phyloP scores from a whole-genome alignment of 306 rosid species.

The Mucuna pruriens region DNA sequence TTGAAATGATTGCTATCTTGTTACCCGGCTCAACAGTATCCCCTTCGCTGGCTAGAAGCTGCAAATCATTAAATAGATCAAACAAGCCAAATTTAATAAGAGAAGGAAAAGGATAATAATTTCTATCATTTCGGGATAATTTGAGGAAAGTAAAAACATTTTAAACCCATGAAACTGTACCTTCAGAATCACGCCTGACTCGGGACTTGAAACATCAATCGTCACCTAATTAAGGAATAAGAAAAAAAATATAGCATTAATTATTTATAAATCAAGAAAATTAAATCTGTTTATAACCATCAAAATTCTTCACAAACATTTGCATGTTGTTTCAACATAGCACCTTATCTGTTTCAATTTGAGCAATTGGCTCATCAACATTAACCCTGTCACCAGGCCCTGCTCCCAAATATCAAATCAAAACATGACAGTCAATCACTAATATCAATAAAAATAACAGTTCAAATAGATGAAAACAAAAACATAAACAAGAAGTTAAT shows the following conservation, averaged over 20 bases:
- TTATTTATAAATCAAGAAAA: conserved; percentile 11
- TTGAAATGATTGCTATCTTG: conserved; percentile 85
- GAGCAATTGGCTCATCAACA: conserved; percentile 84
- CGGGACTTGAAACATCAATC: conserved; percentile 84
- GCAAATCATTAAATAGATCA: conserved; percentile 33
- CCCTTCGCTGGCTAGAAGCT: conserved; percentile 86
- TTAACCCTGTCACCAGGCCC: conserved; percentile 78
- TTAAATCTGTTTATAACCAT: background rate
- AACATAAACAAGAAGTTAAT: background rate
- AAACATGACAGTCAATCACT: conserved; percentile 33
- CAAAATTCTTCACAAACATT: conserved; percentile 33
- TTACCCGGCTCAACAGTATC: conserved; percentile 87
- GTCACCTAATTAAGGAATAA: conserved; percentile 65
- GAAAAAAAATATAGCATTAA: conserved; percentile 11
- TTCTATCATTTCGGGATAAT: background rate
- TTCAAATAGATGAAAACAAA: background rate
- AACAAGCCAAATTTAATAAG: conserved; percentile 16
- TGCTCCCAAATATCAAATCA: conserved; percentile 47
- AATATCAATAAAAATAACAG: conserved; percentile 16
- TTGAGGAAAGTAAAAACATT: background rate
- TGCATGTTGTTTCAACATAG: conserved; percentile 16
- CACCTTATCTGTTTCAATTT: conserved; percentile 91
- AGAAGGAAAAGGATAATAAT: background rate
- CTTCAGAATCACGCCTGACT: conserved; percentile 76
- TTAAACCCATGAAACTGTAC: conserved; percentile 41